phyloP scores from a whole-genome alignment of 306 rosid species.

The Rosa lucieae region DNA sequence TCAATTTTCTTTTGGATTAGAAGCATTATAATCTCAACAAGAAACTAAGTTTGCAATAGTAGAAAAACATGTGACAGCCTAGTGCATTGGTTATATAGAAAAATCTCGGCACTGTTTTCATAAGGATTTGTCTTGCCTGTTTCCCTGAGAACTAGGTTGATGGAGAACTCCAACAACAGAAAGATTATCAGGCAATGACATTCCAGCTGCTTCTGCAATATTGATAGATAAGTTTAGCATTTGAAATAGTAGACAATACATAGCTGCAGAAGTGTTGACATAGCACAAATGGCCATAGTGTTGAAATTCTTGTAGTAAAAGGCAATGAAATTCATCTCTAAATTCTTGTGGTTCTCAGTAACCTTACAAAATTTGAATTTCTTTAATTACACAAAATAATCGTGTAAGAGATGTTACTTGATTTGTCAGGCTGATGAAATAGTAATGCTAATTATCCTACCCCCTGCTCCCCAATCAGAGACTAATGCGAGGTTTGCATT shows the following conservation, averaged over 20 bases:
- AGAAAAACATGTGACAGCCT: slow-evolving; percentile 26
- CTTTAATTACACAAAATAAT: not conserved
- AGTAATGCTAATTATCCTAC: not conserved
- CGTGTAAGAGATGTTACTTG: not conserved
- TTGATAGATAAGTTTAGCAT: slow-evolving; percentile 18
- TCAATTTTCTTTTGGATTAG: not conserved
- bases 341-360: not conserved
- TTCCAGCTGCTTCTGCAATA: slow-evolving; percentile 72
- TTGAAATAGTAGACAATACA: not conserved
- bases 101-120: slow-evolving; percentile 31
- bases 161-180: slow-evolving; percentile 79
- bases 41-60: slow-evolving; percentile 16
- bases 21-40: slow-evolving; percentile 7
- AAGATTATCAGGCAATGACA: slow-evolving; percentile 63
- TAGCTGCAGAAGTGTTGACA: not conserved
- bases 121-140: slow-evolving; percentile 57
- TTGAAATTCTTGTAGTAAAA: not conserved
- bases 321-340: not conserved
- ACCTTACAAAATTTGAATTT: not conserved
- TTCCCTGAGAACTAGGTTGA: slow-evolving; percentile 73
- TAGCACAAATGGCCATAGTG: not conserved
- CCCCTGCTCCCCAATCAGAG: not conserved
- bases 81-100: slow-evolving; percentile 25
- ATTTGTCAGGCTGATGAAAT: not conserved
- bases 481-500: not conserved